These are phyloP conservation scores for Emergomyces africanus DNA, from an alignment of 2,329 filamentous ascomycete genomes.

Conservation along the genomic window DNA sequence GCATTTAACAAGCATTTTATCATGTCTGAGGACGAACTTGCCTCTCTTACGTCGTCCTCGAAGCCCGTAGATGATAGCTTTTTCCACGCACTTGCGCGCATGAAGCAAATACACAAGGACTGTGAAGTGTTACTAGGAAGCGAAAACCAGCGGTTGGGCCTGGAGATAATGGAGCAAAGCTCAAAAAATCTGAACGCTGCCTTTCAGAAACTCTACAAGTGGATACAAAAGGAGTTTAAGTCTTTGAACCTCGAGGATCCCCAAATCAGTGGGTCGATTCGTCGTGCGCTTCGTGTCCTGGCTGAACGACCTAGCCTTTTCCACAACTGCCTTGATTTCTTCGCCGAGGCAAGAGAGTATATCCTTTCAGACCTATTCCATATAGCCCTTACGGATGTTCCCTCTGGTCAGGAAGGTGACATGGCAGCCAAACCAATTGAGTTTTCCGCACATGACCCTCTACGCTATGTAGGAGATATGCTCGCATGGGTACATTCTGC, in stretches of 20 bases:
- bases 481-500: conserved; percentile 93
- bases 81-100: conserved; percentile 62
- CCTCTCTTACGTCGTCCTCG: conserved; percentile 60
- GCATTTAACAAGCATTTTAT: conserved; percentile 75
- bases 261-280: conserved; percentile 74
- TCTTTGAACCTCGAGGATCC: conserved; percentile 86
- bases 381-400: conserved; percentile 65
- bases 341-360: conserved; percentile 78
- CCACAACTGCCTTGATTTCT: conserved; percentile 84
- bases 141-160: conserved; percentile 74
- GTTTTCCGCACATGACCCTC: conserved; percentile 76
- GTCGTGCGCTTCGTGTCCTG: conserved; percentile 70
- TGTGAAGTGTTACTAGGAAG: conserved; percentile 81
- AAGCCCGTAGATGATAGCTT: conserved; percentile 79
- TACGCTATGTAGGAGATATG: conserved; percentile 94
- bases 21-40: conserved; percentile 66
- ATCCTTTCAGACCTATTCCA: conserved; percentile 84
- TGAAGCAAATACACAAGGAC: conserved; percentile 78
- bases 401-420: conserved; percentile 46
- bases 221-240: conserved; percentile 90
- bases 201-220: conserved; percentile 91
- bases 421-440: conserved; percentile 76
- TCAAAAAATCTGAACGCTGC: conserved; percentile 76
- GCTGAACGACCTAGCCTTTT: conserved; percentile 84
- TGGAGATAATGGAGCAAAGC: conserved; percentile 84